Evolutionary conservation across 2,329 filamentous ascomycete species (phyloP).

Genomic region (Neofusicoccum sp.): DNA sequence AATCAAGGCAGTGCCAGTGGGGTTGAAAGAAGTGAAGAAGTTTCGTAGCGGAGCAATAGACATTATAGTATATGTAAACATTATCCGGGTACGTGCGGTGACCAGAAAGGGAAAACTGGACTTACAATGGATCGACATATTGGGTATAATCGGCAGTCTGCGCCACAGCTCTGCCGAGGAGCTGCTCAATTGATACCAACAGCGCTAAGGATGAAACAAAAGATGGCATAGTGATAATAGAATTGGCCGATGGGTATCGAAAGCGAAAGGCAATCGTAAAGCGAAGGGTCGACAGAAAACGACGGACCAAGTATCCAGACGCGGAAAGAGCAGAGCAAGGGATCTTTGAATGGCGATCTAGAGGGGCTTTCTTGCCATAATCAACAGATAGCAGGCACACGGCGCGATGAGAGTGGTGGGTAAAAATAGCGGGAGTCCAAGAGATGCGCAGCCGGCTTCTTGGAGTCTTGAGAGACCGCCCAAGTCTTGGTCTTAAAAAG

Average conservation of each 20-base stretch:
- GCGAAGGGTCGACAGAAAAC: too few relatives aligned
- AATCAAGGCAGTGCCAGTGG: too few relatives aligned
- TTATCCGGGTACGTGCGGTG: not conserved
- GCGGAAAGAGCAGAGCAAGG: not conserved
- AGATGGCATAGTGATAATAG: not conserved
- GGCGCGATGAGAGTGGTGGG: not conserved
- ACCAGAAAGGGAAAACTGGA: not conserved
- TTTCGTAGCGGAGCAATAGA: too few relatives aligned
- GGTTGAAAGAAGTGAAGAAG: too few relatives aligned
- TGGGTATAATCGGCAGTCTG: slow-evolving; percentile 26
- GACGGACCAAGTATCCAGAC: not conserved
- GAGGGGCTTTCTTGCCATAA: too few relatives aligned
- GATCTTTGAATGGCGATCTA: not conserved
- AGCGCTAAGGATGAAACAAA: not conserved
- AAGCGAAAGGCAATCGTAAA: not conserved
- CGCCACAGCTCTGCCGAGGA: not conserved
- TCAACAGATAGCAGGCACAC: too few relatives aligned
- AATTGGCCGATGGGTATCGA: not conserved
- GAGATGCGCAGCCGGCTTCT: not conserved
- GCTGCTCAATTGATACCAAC: not conserved
- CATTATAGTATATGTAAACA: too few relatives aligned
- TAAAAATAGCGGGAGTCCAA: not conserved
- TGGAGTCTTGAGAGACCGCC: not conserved
- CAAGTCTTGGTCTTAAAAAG: not conserved
- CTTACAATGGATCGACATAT: slow-evolving; percentile 38